A percentile compares a stretch with the other conserved stretches of the same genome.
phyloP scores from a whole-genome alignment of 208 protist genomes.

The Herpetomonas samuelpessoai region DNA sequence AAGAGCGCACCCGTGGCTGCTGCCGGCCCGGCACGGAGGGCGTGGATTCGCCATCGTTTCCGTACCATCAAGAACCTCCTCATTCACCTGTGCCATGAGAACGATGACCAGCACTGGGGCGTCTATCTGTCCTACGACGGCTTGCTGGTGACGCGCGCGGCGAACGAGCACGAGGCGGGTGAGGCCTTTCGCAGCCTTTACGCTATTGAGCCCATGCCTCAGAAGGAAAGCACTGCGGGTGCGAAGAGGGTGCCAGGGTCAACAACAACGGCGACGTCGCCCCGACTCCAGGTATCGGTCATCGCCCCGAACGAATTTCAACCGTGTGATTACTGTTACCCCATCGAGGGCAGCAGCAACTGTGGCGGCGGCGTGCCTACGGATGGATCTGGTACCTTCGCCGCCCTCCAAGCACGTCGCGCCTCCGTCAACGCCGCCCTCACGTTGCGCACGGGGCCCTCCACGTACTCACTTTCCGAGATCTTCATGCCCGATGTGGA shows the following conservation, averaged over 20 bases:
- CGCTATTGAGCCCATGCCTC: not conserved
- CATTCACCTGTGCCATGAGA: slow-evolving; percentile 9
- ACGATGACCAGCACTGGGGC: slow-evolving; percentile 18
- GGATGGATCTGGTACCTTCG: slow-evolving; percentile 17
- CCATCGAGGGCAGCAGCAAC: not conserved
- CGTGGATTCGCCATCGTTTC: slow-evolving; percentile 18
- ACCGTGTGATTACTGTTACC: not conserved
- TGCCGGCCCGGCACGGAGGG: too few species aligned
- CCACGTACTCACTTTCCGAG: not conserved
- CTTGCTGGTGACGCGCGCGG: slow-evolving; percentile 21
- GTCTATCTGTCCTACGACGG: slow-evolving; percentile 31
- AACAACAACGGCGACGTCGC: not conserved
- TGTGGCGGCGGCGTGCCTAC: not conserved
- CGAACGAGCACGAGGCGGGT: slow-evolving; percentile 23
- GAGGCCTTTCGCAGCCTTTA: slow-evolving; percentile 13
- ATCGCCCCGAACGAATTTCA: not conserved
- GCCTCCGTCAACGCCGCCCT: slow-evolving; percentile 8
- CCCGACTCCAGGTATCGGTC: not conserved
- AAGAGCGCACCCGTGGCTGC: too few species aligned
- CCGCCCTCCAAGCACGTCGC: slow-evolving; percentile 17
- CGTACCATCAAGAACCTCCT: slow-evolving; percentile 18
- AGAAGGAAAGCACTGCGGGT: not conserved
- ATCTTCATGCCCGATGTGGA: slow-evolving; percentile 11
- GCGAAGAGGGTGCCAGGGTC: not conserved
- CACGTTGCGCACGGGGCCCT: not conserved